These are phyloP conservation scores for Irpex sp. DNA, from an alignment of 1,284 basidiomycete genomes.

Conservation along the genomic window DNA sequence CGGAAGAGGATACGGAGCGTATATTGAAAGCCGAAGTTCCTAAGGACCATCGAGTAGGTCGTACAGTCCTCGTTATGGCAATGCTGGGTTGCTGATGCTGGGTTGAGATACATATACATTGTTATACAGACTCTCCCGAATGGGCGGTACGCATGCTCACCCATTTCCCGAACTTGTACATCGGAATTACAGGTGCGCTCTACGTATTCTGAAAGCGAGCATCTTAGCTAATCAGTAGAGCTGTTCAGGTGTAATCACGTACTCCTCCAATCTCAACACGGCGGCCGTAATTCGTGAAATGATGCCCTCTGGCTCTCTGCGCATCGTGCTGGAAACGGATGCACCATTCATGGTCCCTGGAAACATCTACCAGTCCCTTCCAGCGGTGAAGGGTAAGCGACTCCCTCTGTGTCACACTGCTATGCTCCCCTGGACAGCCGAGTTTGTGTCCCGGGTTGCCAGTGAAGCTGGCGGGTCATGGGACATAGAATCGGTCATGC, in stretches of 20 bases:
- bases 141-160: constrained; percentile 68
- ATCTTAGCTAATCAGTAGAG: background rate
- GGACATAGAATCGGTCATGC: constrained; percentile 56
- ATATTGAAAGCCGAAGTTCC: constrained; percentile 75
- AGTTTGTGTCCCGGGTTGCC: constrained; percentile 58
- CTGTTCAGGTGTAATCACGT: constrained; percentile 71
- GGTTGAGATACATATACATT: constrained; percentile 72
- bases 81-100: background rate
- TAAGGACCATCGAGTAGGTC: constrained; percentile 54
- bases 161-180: constrained; percentile 75
- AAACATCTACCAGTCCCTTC: constrained; percentile 60
- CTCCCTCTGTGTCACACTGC: constrained; percentile 72
- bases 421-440: constrained; percentile 82
- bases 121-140: constrained; percentile 75
- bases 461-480: constrained; percentile 37
- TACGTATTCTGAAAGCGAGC: background rate
- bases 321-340: constrained; percentile 78
- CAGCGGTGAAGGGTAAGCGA: constrained; percentile 47
- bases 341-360: constrained; percentile 81
- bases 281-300: constrained; percentile 55
- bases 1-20: constrained; percentile 73
- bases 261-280: constrained; percentile 68
- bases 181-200: constrained; percentile 67
- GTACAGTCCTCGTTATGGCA: background rate
- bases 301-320: constrained; percentile 31